phyloP scores from a whole-genome alignment of 2,329 filamentous ascomycete genomes.

The Penicillium sp. region DNA sequence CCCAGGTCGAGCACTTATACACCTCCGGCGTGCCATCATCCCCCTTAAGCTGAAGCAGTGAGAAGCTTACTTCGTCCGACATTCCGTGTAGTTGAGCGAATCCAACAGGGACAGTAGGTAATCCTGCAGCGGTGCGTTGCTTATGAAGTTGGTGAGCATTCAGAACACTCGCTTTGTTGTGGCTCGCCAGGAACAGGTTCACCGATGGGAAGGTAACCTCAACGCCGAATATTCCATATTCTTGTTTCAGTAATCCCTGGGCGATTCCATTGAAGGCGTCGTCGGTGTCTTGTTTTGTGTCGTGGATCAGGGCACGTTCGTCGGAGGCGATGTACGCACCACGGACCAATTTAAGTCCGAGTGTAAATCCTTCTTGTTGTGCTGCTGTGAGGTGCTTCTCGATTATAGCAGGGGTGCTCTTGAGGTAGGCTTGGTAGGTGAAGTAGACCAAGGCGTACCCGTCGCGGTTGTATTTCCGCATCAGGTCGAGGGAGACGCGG shows the following conservation, averaged over 20 bases:
- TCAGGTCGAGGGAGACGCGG: conserved; percentile 74
- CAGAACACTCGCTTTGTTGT: conserved; percentile 72
- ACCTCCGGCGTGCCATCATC: conserved; percentile 41
- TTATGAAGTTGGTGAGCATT: conserved; percentile 52
- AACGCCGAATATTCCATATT: conserved; percentile 26
- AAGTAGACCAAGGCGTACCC: conserved; percentile 70
- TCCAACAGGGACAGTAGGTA: conserved; percentile 49
- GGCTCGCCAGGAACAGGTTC: conserved; percentile 73
- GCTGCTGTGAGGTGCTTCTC: conserved; percentile 61
- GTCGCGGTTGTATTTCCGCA: conserved; percentile 71
- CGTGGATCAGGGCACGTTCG: conserved; percentile 67
- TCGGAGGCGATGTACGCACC: conserved; percentile 73
- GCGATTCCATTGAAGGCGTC: conserved; percentile 72
- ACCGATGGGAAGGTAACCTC: conserved; percentile 54
- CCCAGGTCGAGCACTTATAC: conserved; percentile 60
- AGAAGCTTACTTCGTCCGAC: conserved; percentile 61
- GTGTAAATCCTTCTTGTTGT: conserved; percentile 59
- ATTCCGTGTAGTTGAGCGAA: conserved; percentile 62
- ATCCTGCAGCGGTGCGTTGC: conserved; percentile 40
- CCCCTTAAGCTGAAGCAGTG: conserved; percentile 48
- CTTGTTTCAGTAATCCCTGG: conserved; percentile 62
- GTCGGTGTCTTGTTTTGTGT: conserved; percentile 71
- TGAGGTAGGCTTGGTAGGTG: conserved; percentile 77
- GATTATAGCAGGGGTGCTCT: conserved; percentile 59
- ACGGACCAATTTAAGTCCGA: conserved; percentile 74